A percentile compares a stretch with the other conserved stretches of the same genome.
Evolutionary conservation across 441 rosid species (phyloP).

Genomic region (Euphorbia celastroides): DNA sequence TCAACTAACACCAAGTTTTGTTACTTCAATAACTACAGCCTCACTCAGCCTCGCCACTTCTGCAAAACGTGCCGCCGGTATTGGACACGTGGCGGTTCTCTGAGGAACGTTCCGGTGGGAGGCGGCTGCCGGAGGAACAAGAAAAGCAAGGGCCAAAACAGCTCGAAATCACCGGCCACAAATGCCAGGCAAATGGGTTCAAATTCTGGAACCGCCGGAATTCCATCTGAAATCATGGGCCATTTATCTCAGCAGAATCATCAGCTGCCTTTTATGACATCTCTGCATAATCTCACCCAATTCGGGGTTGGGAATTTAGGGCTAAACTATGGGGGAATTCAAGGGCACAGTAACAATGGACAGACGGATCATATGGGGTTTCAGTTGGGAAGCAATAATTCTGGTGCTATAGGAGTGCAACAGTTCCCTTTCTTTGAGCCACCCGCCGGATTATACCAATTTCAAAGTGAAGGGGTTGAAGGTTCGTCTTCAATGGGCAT

Average conservation of each 20-base stretch:
- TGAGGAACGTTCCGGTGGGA: slow-evolving; percentile 85
- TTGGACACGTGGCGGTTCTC: slow-evolving; percentile 94
- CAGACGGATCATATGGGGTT: slow-evolving; percentile 37
- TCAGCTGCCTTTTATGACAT: slow-evolving; percentile 43
- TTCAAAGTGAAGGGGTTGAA: slow-evolving; percentile 38
- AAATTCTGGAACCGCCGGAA: slow-evolving; percentile 26
- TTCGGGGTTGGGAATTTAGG: slow-evolving; percentile 45
- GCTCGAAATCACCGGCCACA: slow-evolving; percentile 32
- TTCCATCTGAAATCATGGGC: slow-evolving; percentile 31
- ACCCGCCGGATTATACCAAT: slow-evolving; percentile 39
- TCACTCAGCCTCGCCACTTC: slow-evolving; percentile 94
- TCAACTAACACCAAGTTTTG: slow-evolving; percentile 95
- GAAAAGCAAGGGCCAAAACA: slow-evolving; percentile 47
- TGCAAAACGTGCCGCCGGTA: slow-evolving; percentile 93
- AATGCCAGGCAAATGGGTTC: slow-evolving; percentile 32
- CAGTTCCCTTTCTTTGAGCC: slow-evolving; percentile 43
- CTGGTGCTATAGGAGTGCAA: slow-evolving; percentile 34
- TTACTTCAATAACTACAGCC: slow-evolving; percentile 95
- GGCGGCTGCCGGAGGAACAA: slow-evolving; percentile 90
- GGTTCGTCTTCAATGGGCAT: slow-evolving; percentile 23
- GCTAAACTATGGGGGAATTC: slow-evolving; percentile 46
- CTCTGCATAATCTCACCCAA: slow-evolving; percentile 41
- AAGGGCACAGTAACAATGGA: slow-evolving; percentile 24
- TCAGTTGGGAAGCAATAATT: slow-evolving; percentile 34
- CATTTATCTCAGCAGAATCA: slow-evolving; percentile 34